Evolutionary conservation across 2,329 filamentous ascomycete species (phyloP).

Genomic region (Sclerotinia minor): DNA sequence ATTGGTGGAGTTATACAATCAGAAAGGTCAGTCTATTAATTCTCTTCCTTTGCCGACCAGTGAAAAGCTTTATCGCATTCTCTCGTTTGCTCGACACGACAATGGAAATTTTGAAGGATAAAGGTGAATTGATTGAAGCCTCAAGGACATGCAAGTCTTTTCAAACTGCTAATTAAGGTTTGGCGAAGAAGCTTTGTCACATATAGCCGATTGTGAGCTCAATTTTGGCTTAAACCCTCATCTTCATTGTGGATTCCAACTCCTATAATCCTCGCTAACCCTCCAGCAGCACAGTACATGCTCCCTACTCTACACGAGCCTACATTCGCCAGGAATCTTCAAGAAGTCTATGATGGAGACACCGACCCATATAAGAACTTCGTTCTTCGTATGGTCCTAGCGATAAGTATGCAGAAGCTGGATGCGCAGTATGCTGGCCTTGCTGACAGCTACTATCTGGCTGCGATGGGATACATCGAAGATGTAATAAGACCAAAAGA

Average conservation of each 20-base stretch:
- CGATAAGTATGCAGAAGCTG: slow-evolving; percentile 91
- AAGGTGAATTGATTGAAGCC: slow-evolving; percentile 9
- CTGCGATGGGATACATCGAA: slow-evolving; percentile 82
- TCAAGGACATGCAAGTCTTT: slow-evolving; percentile 5
- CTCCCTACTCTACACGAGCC: slow-evolving; percentile 85
- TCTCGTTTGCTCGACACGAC: background rate
- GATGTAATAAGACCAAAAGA: slow-evolving; percentile 85
- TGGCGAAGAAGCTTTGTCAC: slow-evolving; percentile 16
- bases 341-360: slow-evolving; percentile 77
- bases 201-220: slow-evolving; percentile 19
- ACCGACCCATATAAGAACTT: slow-evolving; percentile 84
- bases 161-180: slow-evolving; percentile 18
- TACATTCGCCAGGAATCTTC: slow-evolving; percentile 71
- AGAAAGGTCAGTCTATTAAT: slow-evolving; percentile 63
- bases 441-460: slow-evolving; percentile 91
- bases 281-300: slow-evolving; percentile 73
- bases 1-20: slow-evolving; percentile 80
- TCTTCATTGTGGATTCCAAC: slow-evolving; percentile 6
- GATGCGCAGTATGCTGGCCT: slow-evolving; percentile 87
- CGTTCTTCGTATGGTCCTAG: slow-evolving; percentile 84
- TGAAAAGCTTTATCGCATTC: background rate
- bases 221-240: slow-evolving; percentile 20
- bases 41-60: slow-evolving; percentile 1
- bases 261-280: slow-evolving; percentile 26
- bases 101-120: background rate